Conservation (phyloP, 2,329 filamentous ascomycete genomes). For the Fusarium lateritium region DNA sequence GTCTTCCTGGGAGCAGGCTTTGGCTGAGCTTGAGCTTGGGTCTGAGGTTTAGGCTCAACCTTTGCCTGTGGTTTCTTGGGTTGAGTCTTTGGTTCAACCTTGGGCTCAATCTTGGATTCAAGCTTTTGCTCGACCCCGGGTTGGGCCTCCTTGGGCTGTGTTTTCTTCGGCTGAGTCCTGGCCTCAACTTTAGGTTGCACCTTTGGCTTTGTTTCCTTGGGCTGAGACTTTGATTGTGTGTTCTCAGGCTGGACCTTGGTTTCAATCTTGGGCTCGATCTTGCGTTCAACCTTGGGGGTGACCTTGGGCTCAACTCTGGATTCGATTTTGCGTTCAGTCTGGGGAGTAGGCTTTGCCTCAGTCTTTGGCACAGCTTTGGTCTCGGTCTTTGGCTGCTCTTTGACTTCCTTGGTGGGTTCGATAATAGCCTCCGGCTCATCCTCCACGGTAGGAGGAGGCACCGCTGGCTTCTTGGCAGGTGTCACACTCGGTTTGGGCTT, state of each 20-base stretch:
- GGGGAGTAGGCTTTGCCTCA: neutral
- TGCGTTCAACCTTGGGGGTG: neutral
- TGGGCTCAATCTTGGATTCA: constrained; percentile 1
- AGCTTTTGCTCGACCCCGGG: neutral
- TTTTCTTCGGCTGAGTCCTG: neutral
- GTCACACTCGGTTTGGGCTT: neutral
- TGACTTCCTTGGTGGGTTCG: neutral
- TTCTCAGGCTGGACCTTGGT: neutral
- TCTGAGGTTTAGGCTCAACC: neutral
- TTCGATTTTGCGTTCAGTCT: neutral
- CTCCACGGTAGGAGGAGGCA: constrained; percentile 13
- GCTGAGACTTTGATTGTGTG: neutral
- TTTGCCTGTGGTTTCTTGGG: neutral
- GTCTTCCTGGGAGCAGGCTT: neutral
- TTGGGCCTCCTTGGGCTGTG: neutral
- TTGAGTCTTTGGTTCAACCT: neutral
- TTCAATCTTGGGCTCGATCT: neutral
- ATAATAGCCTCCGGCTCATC: constrained; percentile 1
- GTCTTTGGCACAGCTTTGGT: neutral
- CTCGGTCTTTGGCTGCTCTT: neutral
- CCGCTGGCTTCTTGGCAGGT: neutral
- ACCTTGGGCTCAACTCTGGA: neutral
- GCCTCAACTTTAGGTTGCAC: too few species aligned
- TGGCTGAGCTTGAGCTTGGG: neutral
- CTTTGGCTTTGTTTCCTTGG: neutral